Base-by-base conservation (phyloP, 208 protist genomes). In the Porcisia hertigi region DNA sequence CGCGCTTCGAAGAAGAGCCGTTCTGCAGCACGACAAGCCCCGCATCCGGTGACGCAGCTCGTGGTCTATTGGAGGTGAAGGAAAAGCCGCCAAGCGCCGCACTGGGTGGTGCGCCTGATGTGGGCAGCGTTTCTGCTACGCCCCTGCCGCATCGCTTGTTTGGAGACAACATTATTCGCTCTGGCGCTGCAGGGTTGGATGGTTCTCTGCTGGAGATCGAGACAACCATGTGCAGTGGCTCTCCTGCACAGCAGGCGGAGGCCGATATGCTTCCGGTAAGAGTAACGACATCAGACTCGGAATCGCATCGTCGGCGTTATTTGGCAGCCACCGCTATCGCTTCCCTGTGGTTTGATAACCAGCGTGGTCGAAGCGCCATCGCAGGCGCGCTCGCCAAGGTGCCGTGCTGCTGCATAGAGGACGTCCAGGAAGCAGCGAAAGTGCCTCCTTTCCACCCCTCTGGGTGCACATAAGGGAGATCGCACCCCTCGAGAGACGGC, bases 271-370 rank as follows among this genome's bases (percentile, higher is more conserved):
- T 43, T 30, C 53, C 30, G 4, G 30, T 20, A 25, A 4, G 18
- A 23, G 73, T 49, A 39, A 14, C n/a, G 16, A 72, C 78, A 2
- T 71, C 66, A 3, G 78, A 82, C 53, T 58, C 69, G 30, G 78
- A 82, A 41, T 57, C 45, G 0, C 39, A n/a, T 14, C 72, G 69
- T 12, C 78, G 78, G 2, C 72, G 71, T 52, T 82, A 82, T 43
- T 34, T 82, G 59, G 78, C 78, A 18, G 78, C 78, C 1, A 75
- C 78, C 0, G 78, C 73, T 12, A 39, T 82, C 7, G 66, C 69
- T 9, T 77, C 73, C 20, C 54, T 82, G 3, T 82, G 78, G 72
- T 82, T 72, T 41, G 73, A 82, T 43, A 73, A 82, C 25, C 78
- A 82, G 25, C 78, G 78, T 25, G 78, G 78, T 11, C 75, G 75